Conservation (phyloP, 805 yeast species). For the Barnettozyma sucrosica region DNA sequence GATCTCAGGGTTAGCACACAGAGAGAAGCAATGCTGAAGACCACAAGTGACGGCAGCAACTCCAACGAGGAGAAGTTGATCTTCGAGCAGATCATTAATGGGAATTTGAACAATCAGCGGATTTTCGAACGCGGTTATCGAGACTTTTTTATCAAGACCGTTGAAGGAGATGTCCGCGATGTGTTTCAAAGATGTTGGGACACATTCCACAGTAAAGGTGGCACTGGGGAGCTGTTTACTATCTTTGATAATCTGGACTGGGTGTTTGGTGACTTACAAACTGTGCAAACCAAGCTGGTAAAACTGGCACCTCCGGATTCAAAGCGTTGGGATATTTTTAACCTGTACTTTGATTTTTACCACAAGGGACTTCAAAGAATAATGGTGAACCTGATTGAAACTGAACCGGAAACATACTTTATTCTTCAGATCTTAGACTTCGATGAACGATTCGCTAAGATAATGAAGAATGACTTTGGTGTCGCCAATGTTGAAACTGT, state of each 20-base stretch:
- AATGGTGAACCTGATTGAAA: slow-evolving; percentile 54
- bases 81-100: slow-evolving; percentile 35
- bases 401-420: slow-evolving; percentile 75
- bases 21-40: slow-evolving; percentile 12
- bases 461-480: slow-evolving; percentile 45
- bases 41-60: slow-evolving; percentile 17
- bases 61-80: slow-evolving; percentile 25
- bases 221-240: slow-evolving; percentile 34
- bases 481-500: slow-evolving; percentile 48
- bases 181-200: slow-evolving; percentile 63
- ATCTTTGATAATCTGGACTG: slow-evolving; percentile 72
- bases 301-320: slow-evolving; percentile 68
- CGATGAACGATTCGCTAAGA: slow-evolving; percentile 60
- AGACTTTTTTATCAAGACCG: slow-evolving; percentile 49
- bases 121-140: slow-evolving; percentile 53
- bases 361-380: slow-evolving; percentile 60
- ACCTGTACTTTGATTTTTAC: slow-evolving; percentile 56
- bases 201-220: slow-evolving; percentile 41
- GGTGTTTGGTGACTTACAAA: slow-evolving; percentile 73
- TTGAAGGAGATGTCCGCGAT: slow-evolving; percentile 55
- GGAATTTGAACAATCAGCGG: slow-evolving; percentile 31
- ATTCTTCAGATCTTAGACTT: slow-evolving; percentile 70
- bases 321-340: slow-evolving; percentile 63
- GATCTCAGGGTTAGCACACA: slow-evolving; percentile 47
- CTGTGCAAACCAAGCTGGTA: slow-evolving; percentile 54